Conservation (phyloP, 176 grass and related monocot species). For the Eremochloa ophiuroides region DNA sequence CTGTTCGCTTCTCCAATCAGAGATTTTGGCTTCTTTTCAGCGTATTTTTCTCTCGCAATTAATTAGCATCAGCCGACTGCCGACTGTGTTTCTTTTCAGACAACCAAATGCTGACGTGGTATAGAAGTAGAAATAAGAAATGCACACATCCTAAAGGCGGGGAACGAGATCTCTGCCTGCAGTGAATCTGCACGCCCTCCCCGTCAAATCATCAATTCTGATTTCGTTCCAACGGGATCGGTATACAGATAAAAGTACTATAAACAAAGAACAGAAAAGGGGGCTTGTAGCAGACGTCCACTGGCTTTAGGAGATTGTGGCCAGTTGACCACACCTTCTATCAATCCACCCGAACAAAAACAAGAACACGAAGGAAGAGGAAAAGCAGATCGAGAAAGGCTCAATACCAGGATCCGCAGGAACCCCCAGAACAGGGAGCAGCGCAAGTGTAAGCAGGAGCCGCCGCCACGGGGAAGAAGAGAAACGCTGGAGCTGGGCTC, state of each 20-base stretch:
- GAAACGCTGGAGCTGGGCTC: background rate
- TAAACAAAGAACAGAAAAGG: background rate
- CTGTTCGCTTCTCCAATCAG: no score
- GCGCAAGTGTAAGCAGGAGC: background rate
- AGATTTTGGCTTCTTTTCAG: no score
- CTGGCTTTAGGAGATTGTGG: background rate
- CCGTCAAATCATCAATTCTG: background rate
- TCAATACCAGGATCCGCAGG: background rate
- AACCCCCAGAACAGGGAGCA: background rate
- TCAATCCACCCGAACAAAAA: background rate
- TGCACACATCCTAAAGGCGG: background rate
- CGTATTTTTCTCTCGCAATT: no score
- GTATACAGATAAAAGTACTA: background rate
- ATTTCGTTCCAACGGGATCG: background rate
- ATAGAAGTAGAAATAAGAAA: background rate
- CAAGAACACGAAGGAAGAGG: background rate
- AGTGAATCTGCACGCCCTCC: background rate
- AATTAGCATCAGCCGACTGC: no score
- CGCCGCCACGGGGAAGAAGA: background rate
- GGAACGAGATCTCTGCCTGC: background rate
- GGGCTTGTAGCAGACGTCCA: background rate
- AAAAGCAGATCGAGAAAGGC: background rate
- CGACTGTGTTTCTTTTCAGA: no score
- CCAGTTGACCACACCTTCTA: background rate
- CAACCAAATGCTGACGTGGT: no score